Evolutionary conservation across 306 rosid genomes (phyloP).

Genomic region (Acmispon strigosus): DNA sequence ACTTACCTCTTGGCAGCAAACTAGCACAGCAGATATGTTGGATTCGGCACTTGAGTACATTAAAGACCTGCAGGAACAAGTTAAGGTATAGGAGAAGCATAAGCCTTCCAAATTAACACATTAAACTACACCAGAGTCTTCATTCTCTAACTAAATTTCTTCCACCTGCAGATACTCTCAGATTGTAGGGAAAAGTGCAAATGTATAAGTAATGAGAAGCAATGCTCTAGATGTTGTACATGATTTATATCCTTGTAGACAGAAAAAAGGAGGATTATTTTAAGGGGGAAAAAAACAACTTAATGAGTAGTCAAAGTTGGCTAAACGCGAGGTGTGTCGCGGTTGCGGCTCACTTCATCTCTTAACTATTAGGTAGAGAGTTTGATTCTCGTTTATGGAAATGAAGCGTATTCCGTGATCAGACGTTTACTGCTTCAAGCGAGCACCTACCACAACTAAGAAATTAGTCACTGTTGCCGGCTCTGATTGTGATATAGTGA

Average conservation of each 20-base stretch:
- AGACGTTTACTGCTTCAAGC: too few species aligned
- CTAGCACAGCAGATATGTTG: conserved; percentile 82
- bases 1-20: conserved; percentile 50
- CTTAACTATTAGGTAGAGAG: too few species aligned
- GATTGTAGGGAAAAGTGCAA: conserved; percentile 59
- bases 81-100: conserved; percentile 45
- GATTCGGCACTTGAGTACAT: conserved; percentile 70
- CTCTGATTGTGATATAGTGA: too few species aligned
- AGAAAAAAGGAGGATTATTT: conserved; percentile 4
- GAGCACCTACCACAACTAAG: too few species aligned
- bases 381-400: too few species aligned
- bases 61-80: conserved; percentile 68
- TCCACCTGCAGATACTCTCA: conserved; percentile 52
- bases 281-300: background rate
- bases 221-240: conserved; percentile 17
- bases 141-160: conserved; percentile 11
- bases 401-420: too few species aligned
- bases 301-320: conserved; percentile 1
- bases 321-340: too few species aligned
- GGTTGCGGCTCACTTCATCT: too few species aligned
- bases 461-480: too few species aligned
- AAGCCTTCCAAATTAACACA: background rate
- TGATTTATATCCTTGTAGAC: conserved; percentile 29
- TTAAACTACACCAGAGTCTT: conserved; percentile 3
- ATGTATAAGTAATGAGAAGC: conserved; percentile 49